Conservation (phyloP, 1,284 basidiomycete species). For the Xanthoconium separans region DNA sequence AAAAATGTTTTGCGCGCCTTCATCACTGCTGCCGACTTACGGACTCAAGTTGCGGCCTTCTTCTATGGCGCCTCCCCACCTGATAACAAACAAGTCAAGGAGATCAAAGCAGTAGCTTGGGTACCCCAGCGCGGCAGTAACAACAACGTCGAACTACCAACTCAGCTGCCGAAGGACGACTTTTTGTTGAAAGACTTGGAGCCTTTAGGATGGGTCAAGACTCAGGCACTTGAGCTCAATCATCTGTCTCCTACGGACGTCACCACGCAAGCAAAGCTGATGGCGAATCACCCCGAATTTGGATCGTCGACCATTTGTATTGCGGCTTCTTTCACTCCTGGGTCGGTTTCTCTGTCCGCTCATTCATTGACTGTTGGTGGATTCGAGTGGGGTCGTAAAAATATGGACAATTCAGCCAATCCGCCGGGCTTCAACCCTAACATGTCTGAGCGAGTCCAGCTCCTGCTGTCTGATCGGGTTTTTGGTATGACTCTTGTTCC, state of each 20-base stretch:
- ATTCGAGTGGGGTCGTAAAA: slow-evolving; percentile 99
- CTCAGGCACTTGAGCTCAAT: slow-evolving; percentile 89
- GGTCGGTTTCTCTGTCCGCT: slow-evolving; percentile 93
- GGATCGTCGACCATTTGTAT: slow-evolving; percentile 93
- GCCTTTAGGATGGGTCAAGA: slow-evolving; percentile 98
- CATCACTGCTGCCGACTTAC: slow-evolving; percentile 90
- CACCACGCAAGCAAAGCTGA: slow-evolving; percentile 93
- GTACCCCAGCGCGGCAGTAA: slow-evolving; percentile 96
- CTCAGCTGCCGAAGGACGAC: slow-evolving; percentile 87
- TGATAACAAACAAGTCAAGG: slow-evolving; percentile 98
- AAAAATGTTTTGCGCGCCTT: slow-evolving; percentile 98
- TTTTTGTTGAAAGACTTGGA: slow-evolving; percentile 94
- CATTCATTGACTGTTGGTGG: slow-evolving; percentile 89
- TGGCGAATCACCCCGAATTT: slow-evolving; percentile 96
- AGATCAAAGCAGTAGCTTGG: slow-evolving; percentile 97
- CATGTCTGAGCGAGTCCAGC: slow-evolving; percentile 96
- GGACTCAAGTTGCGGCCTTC: slow-evolving; percentile 95
- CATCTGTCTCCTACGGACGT: slow-evolving; percentile 93
- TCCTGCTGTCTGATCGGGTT: slow-evolving; percentile 92
- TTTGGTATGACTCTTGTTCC: slow-evolving; percentile 90
- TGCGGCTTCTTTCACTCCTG: slow-evolving; percentile 95
- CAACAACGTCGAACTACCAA: slow-evolving; percentile 87
- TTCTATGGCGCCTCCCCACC: slow-evolving; percentile 91
- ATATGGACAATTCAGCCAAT: slow-evolving; percentile 81
- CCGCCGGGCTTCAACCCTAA: slow-evolving; percentile 93